Evolutionary conservation across 371 early-diverging fungal species (phyloP).

Genomic region (Mortierella sp.): DNA sequence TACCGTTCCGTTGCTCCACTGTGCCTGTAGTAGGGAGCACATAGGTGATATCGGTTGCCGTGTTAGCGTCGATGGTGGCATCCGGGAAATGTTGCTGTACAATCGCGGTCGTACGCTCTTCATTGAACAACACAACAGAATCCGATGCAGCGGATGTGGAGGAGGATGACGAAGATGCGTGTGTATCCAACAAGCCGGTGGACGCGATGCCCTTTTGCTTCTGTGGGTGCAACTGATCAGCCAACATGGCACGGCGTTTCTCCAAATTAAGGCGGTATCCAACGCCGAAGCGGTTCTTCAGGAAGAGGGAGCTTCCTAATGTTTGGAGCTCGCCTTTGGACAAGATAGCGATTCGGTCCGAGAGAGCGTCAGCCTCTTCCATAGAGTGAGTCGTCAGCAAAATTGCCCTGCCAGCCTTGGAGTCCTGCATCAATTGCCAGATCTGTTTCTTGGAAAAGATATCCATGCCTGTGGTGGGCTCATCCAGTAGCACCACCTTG

Average conservation of each 20-base stretch:
- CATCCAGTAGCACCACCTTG: constrained; percentile 76
- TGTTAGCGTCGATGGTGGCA: constrained; percentile 41
- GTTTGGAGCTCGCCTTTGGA: constrained; percentile 66
- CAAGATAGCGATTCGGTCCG: constrained; percentile 74
- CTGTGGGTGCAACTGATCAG: constrained; percentile 31
- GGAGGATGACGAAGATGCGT: not conserved
- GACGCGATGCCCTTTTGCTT: constrained; percentile 14
- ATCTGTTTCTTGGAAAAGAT: constrained; percentile 72
- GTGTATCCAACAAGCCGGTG: constrained; percentile 6
- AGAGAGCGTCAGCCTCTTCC: constrained; percentile 79
- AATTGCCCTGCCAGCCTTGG: constrained; percentile 68
- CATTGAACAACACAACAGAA: constrained; percentile 35
- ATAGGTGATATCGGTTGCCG: constrained; percentile 42
- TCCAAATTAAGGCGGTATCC: constrained; percentile 55
- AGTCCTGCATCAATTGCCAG: constrained; percentile 75
- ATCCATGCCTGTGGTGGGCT: constrained; percentile 78
- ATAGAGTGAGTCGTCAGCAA: constrained; percentile 76
- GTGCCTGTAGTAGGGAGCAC: constrained; percentile 42
- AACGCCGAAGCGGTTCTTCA: constrained; percentile 57
- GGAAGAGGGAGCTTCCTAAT: constrained; percentile 55
- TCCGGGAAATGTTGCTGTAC: constrained; percentile 46
- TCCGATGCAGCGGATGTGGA: not conserved
- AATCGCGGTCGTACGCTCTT: constrained; percentile 23
- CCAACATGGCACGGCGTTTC: constrained; percentile 53
- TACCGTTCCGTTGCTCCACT: constrained; percentile 28